phyloP scores from a whole-genome alignment of 2,329 filamentous ascomycete species.

The Colletotrichum australisinense region DNA sequence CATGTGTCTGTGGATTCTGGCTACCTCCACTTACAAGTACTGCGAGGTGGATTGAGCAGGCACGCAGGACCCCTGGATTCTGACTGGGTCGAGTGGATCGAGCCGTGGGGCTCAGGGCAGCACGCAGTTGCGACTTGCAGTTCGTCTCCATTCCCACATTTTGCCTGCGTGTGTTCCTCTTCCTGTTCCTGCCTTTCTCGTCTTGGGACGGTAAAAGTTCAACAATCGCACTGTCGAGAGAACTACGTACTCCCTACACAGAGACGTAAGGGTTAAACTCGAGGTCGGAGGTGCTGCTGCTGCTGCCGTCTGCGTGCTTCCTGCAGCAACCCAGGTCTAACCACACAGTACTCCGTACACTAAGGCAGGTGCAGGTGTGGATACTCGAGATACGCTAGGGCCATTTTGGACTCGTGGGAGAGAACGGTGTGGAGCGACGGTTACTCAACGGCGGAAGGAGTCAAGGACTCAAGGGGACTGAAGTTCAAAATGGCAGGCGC shows the following conservation, averaged over 20 bases:
- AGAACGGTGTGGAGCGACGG: constrained; percentile 6
- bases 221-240: constrained; percentile 6
- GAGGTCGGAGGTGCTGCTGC: not conserved
- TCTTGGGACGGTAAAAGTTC: no score
- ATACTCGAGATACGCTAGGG: not conserved
- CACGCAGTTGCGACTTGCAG: not conserved
- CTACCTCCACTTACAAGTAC: not conserved
- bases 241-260: no score
- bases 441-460: constrained; percentile 7
- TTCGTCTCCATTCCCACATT: not conserved
- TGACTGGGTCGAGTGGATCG: constrained; percentile 1
- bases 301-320: not conserved
- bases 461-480: no score
- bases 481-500: not conserved
- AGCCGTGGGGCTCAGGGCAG: not conserved
- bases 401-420: constrained; percentile 1
- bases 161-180: not conserved
- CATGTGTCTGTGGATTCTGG: constrained; percentile 15
- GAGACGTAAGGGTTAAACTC: constrained; percentile 4
- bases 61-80: constrained; percentile 14
- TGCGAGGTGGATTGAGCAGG: constrained; percentile 5
- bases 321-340: not conserved
- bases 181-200: no score
- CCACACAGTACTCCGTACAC: not conserved
- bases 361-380: constrained; percentile 1